Conservation (phyloP, 73 alveolate genomes). For the Effrenium voratum region DNA sequence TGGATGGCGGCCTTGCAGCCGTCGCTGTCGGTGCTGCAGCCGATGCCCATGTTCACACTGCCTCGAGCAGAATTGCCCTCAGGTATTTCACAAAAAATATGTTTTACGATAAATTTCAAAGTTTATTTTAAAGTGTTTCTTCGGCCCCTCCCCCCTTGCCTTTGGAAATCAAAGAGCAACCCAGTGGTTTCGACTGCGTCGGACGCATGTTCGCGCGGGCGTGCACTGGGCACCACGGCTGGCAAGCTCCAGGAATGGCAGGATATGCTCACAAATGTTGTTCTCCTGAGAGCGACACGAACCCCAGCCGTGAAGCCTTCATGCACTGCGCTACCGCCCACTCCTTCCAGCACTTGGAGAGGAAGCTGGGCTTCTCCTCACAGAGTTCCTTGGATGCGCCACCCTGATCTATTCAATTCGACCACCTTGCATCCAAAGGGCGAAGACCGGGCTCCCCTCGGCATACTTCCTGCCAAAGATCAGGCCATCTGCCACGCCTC, state of each 20-base stretch:
- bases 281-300: background rate
- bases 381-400: slow-evolving; percentile 1
- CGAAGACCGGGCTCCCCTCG: slow-evolving; percentile 40
- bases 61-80: background rate
- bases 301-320: background rate
- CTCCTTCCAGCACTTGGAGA: slow-evolving; percentile 77
- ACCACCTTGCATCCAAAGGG: background rate
- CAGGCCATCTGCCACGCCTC: slow-evolving; percentile 9
- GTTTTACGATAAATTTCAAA: background rate
- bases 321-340: background rate
- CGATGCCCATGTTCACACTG: slow-evolving; percentile 34
- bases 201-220: too few relatives aligned
- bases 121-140: background rate
- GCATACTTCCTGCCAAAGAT: slow-evolving; percentile 28
- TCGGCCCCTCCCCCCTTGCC: background rate
- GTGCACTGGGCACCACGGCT: background rate
- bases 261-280: background rate
- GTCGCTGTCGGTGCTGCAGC: slow-evolving; percentile 37
- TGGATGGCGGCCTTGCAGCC: slow-evolving; percentile 52
- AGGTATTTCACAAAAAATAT: background rate
- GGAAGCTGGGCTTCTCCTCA: background rate
- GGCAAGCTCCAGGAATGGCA: slow-evolving; percentile 2
- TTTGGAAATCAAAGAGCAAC: too few relatives aligned
- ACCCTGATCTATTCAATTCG: background rate
- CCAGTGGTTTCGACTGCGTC: too few relatives aligned